A percentile compares a stretch with the other conserved stretches of the same genome.
phyloP scores from a whole-genome alignment of 2,329 filamentous ascomycete species.

The Lasiodiplodia sp. region DNA sequence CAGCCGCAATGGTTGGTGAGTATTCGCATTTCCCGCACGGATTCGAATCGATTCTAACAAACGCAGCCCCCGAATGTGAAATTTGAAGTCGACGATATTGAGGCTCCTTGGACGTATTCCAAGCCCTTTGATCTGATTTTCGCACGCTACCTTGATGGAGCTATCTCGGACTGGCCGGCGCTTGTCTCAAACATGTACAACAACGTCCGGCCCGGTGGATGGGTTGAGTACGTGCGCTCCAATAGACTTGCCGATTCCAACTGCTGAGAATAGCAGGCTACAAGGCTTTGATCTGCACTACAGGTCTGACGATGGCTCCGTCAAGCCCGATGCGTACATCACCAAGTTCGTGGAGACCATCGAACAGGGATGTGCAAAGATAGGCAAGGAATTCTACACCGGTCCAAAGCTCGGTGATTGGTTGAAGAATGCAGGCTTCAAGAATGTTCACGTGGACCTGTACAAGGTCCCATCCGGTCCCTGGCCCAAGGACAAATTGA shows the following conservation, averaged over 20 bases:
- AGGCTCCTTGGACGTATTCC: conserved; percentile 63
- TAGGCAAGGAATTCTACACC: conserved; percentile 33
- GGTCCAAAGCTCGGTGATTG: conserved; percentile 47
- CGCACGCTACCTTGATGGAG: conserved; percentile 58
- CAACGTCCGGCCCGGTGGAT: conserved; percentile 52
- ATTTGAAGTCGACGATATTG: conserved; percentile 69
- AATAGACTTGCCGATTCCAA: background rate
- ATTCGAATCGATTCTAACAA: background rate
- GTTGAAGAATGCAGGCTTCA: conserved; percentile 50
- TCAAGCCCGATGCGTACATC: conserved; percentile 30
- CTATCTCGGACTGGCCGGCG: conserved; percentile 61
- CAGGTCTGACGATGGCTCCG: conserved; percentile 46
- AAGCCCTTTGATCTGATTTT: conserved; percentile 65
- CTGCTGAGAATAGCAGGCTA: conserved; percentile 34
- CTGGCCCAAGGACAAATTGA: conserved; percentile 36
- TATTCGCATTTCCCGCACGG: background rate
- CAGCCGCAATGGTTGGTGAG: conserved; percentile 48
- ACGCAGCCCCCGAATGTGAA: conserved; percentile 61
- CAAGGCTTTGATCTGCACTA: conserved; percentile 54
- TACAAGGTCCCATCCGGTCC: conserved; percentile 39
- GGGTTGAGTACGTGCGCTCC: conserved; percentile 46
- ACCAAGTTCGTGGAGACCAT: conserved; percentile 1
- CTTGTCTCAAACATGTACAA: conserved; percentile 54
- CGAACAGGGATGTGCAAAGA: conserved; percentile 1
- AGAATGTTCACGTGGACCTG: conserved; percentile 48